These are phyloP conservation scores for Schoenoplectus triqueter DNA, from an alignment of 202 grass and related monocot genomes.

Conservation along the genomic window DNA sequence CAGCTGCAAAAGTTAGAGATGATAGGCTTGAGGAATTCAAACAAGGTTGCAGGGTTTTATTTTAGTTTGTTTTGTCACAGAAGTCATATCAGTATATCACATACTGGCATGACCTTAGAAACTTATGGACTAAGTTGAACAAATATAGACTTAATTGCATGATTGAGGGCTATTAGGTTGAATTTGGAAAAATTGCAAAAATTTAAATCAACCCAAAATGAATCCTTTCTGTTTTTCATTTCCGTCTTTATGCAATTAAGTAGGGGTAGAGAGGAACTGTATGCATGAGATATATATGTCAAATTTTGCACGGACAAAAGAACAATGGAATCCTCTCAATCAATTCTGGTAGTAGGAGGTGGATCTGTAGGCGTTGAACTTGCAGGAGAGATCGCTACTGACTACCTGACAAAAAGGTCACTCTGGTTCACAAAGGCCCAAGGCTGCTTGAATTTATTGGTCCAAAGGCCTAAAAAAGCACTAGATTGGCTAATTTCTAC, in stretches of 20 bases:
- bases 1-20: constrained; percentile 47
- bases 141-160: neutral
- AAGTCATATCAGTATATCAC: neutral
- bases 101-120: neutral
- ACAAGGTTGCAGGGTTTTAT: constrained; percentile 49
- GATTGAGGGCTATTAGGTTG: neutral
- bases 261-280: neutral
- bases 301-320: constrained; percentile 44
- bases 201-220: neutral
- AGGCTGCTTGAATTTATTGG: constrained; percentile 68
- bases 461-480: constrained; percentile 63
- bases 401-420: constrained; percentile 76
- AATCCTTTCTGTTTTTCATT: neutral
- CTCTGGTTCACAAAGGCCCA: constrained; percentile 68
- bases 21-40: constrained; percentile 66
- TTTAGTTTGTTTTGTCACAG: neutral
- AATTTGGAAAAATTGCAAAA: neutral
- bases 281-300: neutral
- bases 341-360: constrained; percentile 69
- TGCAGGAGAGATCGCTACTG: constrained; percentile 72
- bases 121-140: neutral
- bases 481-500: constrained; percentile 73
- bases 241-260: too few species aligned
- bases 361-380: constrained; percentile 90
- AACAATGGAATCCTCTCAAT: constrained; percentile 64